phyloP scores from a whole-genome alignment of 2,329 filamentous ascomycete genomes.

The Epicoccum nigrum region DNA sequence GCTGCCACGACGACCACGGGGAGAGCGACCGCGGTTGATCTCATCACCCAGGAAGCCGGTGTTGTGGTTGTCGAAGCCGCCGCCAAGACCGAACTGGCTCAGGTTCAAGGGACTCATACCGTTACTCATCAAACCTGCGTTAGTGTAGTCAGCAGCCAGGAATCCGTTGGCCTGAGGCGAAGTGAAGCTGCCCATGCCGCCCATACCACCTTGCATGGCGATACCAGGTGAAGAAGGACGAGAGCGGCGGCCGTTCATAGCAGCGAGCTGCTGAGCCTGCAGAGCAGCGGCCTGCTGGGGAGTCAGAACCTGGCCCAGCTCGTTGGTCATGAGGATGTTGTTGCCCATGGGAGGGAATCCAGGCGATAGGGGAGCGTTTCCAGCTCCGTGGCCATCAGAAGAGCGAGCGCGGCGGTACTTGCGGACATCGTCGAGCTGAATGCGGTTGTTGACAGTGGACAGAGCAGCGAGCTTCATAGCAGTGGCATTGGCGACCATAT shows the following conservation, averaged over 20 bases:
- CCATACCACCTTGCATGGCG: conserved; percentile 71
- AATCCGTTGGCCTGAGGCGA: conserved; percentile 96
- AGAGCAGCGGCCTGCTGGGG: conserved; percentile 58
- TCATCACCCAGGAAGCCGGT: conserved; percentile 90
- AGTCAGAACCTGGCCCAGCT: conserved; percentile 85
- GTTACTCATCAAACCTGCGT: conserved; percentile 72
- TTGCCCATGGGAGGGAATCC: conserved; percentile 67
- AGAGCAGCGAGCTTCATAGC: conserved; percentile 98
- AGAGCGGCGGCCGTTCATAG: conserved; percentile 80
- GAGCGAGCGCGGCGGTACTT: conserved; percentile 94
- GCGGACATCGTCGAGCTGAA: conserved; percentile 93
- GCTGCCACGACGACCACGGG: conserved; percentile 87
- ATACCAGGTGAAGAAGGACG: conserved; percentile 89
- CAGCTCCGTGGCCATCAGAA: conserved; percentile 72
- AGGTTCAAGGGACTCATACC: conserved; percentile 75
- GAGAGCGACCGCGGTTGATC: conserved; percentile 86
- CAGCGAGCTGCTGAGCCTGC: conserved; percentile 79
- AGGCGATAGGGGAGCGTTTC: conserved; percentile 69
- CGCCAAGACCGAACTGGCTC: conserved; percentile 66
- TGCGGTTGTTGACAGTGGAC: conserved; percentile 97
- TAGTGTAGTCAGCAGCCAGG: conserved; percentile 82
- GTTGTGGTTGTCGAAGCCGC: conserved; percentile 60
- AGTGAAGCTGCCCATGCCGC: conserved; percentile 70
- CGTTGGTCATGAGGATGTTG: conserved; percentile 93
- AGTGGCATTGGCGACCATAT: conserved; percentile 98